These are phyloP conservation scores for Chytridium lagenaria DNA, from an alignment of 371 early-diverging fungal species.

Conservation along the genomic window DNA sequence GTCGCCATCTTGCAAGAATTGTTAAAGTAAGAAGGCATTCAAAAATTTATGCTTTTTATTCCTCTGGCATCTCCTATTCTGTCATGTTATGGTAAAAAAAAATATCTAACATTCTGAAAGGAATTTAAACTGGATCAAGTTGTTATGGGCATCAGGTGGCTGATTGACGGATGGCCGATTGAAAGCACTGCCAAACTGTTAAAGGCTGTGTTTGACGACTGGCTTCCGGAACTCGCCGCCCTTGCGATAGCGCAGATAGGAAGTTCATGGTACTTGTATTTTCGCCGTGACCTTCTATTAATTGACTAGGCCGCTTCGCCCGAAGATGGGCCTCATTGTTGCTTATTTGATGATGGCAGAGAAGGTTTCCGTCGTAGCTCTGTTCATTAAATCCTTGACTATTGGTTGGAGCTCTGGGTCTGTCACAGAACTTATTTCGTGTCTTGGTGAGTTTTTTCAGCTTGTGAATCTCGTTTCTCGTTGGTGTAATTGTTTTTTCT, in stretches of 20 bases:
- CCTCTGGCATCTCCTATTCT: neutral
- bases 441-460: constrained; percentile 27
- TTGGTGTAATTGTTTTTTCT: no score
- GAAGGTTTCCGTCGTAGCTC: constrained; percentile 31
- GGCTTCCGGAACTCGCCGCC: constrained; percentile 49
- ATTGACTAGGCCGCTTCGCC: constrained; percentile 30
- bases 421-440: constrained; percentile 41
- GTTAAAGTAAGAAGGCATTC: constrained; percentile 36
- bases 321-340: constrained; percentile 43
- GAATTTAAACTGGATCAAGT: constrained; percentile 50
- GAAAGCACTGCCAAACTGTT: constrained; percentile 38
- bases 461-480: no score
- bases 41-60: neutral
- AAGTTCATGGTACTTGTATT: constrained; percentile 18
- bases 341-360: constrained; percentile 46
- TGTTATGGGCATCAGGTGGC: constrained; percentile 43
- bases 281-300: neutral
- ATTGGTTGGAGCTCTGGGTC: constrained; percentile 30
- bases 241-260: constrained; percentile 36
- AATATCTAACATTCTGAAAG: neutral
- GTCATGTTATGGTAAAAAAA: neutral
- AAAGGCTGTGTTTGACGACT: constrained; percentile 43
- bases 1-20: constrained; percentile 38
- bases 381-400: constrained; percentile 41
- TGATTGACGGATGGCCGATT: constrained; percentile 46